Conservation (phyloP, 495 filamentous ascomycete species). For the Massariosphaeria phaeospora region DNA sequence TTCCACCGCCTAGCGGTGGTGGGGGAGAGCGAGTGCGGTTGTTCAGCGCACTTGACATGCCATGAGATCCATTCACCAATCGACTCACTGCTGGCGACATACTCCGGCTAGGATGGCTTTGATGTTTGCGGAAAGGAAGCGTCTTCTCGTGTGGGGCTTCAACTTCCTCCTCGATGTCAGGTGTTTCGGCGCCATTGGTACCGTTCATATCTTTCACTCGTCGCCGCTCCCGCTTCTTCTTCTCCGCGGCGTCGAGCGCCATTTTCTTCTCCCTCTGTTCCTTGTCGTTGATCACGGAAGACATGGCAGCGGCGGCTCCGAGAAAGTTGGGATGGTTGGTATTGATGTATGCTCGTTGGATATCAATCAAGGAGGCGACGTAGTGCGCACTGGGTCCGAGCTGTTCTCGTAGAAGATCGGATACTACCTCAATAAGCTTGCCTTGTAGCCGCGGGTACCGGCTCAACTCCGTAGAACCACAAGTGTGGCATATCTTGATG, state of each 20-base stretch:
- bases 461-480: slow-evolving; percentile 87
- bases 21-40: slow-evolving; percentile 58
- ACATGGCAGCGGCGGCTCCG: slow-evolving; percentile 96
- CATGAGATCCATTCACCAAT: slow-evolving; percentile 46
- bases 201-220: slow-evolving; percentile 71
- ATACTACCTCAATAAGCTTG: slow-evolving; percentile 97
- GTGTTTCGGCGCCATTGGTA: slow-evolving; percentile 66
- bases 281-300: slow-evolving; percentile 85
- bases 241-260: slow-evolving; percentile 71
- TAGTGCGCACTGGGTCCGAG: slow-evolving; percentile 83
- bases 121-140: slow-evolving; percentile 56
- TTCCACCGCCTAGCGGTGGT: slow-evolving; percentile 52
- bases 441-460: slow-evolving; percentile 91
- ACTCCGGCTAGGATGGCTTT: slow-evolving; percentile 60
- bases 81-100: slow-evolving; percentile 76
- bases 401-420: slow-evolving; percentile 88
- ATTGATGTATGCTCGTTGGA: slow-evolving; percentile 98
- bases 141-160: slow-evolving; percentile 41
- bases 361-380: slow-evolving; percentile 93
- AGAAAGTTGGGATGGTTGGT: slow-evolving; percentile 99
- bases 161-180: slow-evolving; percentile 68
- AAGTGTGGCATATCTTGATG: slow-evolving; percentile 99
- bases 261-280: slow-evolving; percentile 87
- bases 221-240: slow-evolving; percentile 77
- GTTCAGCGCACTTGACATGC: slow-evolving; percentile 62